Percentiles rank a stretch among this genome's conserved stretches.
Evolutionary conservation across 805 yeast genomes (phyloP).

Genomic region (Saccharomyces cerevisiae): DNA sequence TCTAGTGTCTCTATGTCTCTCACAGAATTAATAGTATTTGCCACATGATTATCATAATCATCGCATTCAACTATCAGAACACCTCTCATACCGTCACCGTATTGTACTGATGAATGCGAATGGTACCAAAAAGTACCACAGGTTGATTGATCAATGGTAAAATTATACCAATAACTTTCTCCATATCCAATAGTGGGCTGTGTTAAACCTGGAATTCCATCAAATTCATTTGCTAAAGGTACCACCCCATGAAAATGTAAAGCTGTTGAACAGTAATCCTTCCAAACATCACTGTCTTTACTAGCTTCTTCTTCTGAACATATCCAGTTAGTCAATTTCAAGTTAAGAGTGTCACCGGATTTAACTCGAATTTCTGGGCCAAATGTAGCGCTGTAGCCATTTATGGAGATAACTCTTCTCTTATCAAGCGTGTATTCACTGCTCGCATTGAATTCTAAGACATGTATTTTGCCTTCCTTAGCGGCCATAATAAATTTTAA

Average conservation of each 20-base stretch:
- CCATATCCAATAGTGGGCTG: slow-evolving; percentile 68
- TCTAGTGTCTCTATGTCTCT: neutral
- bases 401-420: slow-evolving; percentile 20
- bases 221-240: slow-evolving; percentile 38
- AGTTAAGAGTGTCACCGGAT: slow-evolving; percentile 17
- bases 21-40: slow-evolving; percentile 11
- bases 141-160: slow-evolving; percentile 35
- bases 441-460: slow-evolving; percentile 10
- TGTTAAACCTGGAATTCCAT: slow-evolving; percentile 39
- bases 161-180: slow-evolving; percentile 44
- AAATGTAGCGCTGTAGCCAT: slow-evolving; percentile 11
- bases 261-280: slow-evolving; percentile 27
- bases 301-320: slow-evolving; percentile 24
- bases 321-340: slow-evolving; percentile 15
- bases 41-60: slow-evolving; percentile 31
- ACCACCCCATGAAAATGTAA: slow-evolving; percentile 49
- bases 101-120: slow-evolving; percentile 43
- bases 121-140: slow-evolving; percentile 54
- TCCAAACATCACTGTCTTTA: slow-evolving; percentile 5
- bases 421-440: slow-evolving; percentile 8
- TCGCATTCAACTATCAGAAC: slow-evolving; percentile 47
- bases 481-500: neutral
- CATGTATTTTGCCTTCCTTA: slow-evolving; percentile 1
- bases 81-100: slow-evolving; percentile 46
- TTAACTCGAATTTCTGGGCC: slow-evolving; percentile 21